Evolutionary conservation across 2,329 filamentous ascomycete species (phyloP), one percentile per base, ranked within the genome.

Genomic region (Aspergillus intermedius): DNA sequence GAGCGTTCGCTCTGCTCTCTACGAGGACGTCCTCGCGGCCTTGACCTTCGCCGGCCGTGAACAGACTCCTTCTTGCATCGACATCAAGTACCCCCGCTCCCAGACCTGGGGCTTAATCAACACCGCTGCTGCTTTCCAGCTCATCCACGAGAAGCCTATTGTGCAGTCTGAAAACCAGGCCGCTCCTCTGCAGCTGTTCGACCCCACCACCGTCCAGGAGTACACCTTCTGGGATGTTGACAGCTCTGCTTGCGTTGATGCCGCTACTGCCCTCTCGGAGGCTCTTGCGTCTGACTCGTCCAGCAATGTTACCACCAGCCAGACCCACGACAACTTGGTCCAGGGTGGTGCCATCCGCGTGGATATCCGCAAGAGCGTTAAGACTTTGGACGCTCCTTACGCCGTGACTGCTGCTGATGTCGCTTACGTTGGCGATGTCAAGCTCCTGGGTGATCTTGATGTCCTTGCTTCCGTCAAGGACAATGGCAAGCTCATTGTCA

Each of bases 221-320:
- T 97, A 93, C 74, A 85, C 84, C 10, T 96, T 98, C 79, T 97
- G 91, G 90, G 88, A 96, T 58, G 67, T 87, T 37, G 91, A 95
- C 63, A 80, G 83, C 66, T 90, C 90, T 23, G 71, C 76, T 1
- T 79, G 85, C 45, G 77, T 78, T 45, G 75, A 76, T 50, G 83
- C 88, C 1, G 84, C 89, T 9, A 71, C 79, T 19, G 79, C 73
- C 42, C 64, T 86, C 44, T 80, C 77, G 37, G 77, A 82, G 62
- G 74, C 83, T 7, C 68, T 86, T 32, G 79, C 82, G 3, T 76
- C 74, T 28, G 80, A 84, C 58, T 79, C 79, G 8, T 69, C 78
- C 0, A 76, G 76, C 64, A 85, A 84, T 54, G 77, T 86, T 42
- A 78, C 80, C 42, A 75, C 79, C 32, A 79, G 77, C 56, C 77